These are phyloP conservation scores for Monosporozyma aquatica DNA, from an alignment of 805 yeast species.

Conservation along the genomic window DNA sequence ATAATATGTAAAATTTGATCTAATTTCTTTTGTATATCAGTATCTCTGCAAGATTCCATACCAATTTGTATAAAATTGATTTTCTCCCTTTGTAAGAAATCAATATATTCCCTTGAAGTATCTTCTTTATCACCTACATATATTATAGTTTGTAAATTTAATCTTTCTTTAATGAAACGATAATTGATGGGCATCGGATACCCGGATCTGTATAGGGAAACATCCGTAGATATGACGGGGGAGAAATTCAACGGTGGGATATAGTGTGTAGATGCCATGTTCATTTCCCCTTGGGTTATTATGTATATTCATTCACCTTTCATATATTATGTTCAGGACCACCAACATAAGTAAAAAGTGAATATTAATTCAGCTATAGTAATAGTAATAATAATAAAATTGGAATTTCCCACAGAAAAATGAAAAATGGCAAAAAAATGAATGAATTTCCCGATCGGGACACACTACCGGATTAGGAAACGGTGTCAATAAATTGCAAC, in stretches of 20 bases:
- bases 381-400: no score
- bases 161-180: conserved; percentile 56
- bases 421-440: no score
- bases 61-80: conserved; percentile 51
- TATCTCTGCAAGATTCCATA: conserved; percentile 69
- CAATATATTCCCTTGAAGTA: conserved; percentile 43
- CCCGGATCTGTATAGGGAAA: conserved; percentile 81
- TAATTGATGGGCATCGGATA: conserved; percentile 86
- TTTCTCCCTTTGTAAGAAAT: conserved; percentile 51
- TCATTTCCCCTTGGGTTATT: no score
- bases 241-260: conserved; percentile 93
- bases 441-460: not conserved
- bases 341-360: no score
- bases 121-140: conserved; percentile 73
- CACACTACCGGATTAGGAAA: conserved; percentile 6
- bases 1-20: conserved; percentile 47
- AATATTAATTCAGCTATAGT: no score
- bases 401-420: no score
- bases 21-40: conserved; percentile 52
- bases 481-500: not conserved
- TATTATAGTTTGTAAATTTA: conserved; percentile 69
- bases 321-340: no score
- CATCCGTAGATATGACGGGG: conserved; percentile 55
- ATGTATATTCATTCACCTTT: no score
- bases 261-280: conserved; percentile 29